These are phyloP conservation scores for Pestalotiopsis sp. DNA, from an alignment of 2,329 filamentous ascomycete species.

Conservation along the genomic window DNA sequence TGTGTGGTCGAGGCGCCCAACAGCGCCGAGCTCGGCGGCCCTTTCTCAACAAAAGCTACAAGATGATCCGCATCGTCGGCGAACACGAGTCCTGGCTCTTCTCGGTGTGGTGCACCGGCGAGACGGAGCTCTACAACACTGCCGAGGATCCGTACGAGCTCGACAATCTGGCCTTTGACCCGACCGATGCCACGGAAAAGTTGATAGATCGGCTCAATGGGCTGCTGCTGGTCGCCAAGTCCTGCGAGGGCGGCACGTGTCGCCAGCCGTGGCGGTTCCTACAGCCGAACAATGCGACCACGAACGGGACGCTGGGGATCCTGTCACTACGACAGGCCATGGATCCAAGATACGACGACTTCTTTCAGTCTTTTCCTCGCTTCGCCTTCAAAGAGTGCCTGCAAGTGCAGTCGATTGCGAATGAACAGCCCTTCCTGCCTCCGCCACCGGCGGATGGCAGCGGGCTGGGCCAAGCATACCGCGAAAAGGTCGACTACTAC, in stretches of 20 bases:
- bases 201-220: slow-evolving; percentile 22
- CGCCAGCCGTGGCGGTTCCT: slow-evolving; percentile 48
- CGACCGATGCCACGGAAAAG: slow-evolving; percentile 11
- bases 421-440: slow-evolving; percentile 3
- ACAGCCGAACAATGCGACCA: slow-evolving; percentile 39
- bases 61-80: slow-evolving; percentile 54
- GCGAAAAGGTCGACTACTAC: background rate
- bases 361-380: slow-evolving; percentile 40
- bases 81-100: slow-evolving; percentile 62
- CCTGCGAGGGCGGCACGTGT: slow-evolving; percentile 22
- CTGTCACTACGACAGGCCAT: slow-evolving; percentile 52
- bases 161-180: slow-evolving; percentile 17
- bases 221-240: slow-evolving; percentile 27
- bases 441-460: background rate
- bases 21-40: background rate
- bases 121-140: slow-evolving; percentile 66
- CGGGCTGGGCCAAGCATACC: background rate
- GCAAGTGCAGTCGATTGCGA: slow-evolving; percentile 2
- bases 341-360: slow-evolving; percentile 45
- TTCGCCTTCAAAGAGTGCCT: background rate
- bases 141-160: slow-evolving; percentile 30
- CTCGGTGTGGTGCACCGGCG: slow-evolving; percentile 67
- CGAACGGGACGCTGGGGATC: slow-evolving; percentile 30
- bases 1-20: background rate
- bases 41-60: slow-evolving; percentile 58